These are phyloP conservation scores for Haematococcus lacustris DNA, from an alignment of 139 green algal genomes.

Conservation along the genomic window DNA sequence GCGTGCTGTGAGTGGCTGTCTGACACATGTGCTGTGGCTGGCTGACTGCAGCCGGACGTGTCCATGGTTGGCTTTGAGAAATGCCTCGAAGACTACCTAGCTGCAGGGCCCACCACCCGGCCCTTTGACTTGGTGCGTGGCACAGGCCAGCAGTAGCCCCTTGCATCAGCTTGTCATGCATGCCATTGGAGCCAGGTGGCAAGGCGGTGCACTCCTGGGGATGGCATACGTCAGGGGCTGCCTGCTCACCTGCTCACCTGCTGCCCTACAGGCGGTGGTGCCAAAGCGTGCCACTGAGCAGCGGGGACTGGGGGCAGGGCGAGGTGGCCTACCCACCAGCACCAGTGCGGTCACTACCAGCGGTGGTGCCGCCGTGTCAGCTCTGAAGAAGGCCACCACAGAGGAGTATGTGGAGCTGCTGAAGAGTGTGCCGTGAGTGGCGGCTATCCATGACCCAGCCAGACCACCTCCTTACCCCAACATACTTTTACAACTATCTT, in stretches of 20 bases:
- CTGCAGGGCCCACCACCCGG: conserved; percentile 34
- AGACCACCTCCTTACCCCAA: no score
- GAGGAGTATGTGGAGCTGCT: conserved; percentile 37
- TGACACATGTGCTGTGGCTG: no score
- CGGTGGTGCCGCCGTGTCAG: no score
- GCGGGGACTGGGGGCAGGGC: neutral
- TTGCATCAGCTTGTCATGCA: no score
- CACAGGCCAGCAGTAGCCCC: no score
- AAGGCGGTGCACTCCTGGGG: no score
- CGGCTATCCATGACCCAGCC: no score
- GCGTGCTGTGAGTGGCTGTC: no score
- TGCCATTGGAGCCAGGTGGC: no score
- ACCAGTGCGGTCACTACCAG: conserved; percentile 18
- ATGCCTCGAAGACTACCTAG: conserved; percentile 73
- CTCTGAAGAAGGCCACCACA: conserved; percentile 21
- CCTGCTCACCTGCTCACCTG: neutral
- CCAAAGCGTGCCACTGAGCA: conserved; percentile 21
- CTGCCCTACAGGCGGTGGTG: conserved; percentile 21
- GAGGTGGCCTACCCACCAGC: conserved; percentile 4
- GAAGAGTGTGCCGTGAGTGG: conserved; percentile 19
- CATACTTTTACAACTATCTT: no score
- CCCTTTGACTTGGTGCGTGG: conserved; percentile 71
- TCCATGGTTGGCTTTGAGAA: conserved; percentile 73
- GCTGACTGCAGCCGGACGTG: conserved; percentile 52
- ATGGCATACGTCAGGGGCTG: no score